Percentiles rank a stretch among this genome's conserved stretches.
phyloP scores from a whole-genome alignment of 2,329 filamentous ascomycete genomes.

The Zymoseptoria tritici region DNA sequence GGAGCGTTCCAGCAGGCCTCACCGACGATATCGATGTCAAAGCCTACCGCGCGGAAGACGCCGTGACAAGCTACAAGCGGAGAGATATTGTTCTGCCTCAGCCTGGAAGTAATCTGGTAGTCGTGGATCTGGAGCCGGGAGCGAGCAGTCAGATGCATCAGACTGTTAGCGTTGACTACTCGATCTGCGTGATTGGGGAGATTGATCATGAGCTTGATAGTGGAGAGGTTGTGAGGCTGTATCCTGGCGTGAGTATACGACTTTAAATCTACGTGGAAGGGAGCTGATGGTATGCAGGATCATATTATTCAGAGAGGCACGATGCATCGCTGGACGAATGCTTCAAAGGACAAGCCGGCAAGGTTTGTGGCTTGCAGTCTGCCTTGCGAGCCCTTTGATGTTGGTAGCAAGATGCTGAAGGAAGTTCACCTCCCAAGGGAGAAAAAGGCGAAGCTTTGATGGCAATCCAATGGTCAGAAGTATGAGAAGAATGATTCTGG shows the following conservation, averaged over 20 bases:
- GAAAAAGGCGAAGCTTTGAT: not conserved
- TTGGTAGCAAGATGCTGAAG: constrained; percentile 13
- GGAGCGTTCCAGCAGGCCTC: constrained; percentile 14
- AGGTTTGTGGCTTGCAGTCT: constrained; percentile 14
- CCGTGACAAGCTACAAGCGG: constrained; percentile 9
- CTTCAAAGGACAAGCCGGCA: constrained; percentile 15
- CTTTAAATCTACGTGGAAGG: not conserved
- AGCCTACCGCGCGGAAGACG: constrained; percentile 13
- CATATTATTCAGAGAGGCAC: constrained; percentile 19
- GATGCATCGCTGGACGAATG: constrained; percentile 17
- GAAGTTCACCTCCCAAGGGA: not conserved
- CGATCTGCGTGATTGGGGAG: constrained; percentile 15
- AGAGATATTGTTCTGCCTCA: constrained; percentile 11
- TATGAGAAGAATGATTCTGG: too few species aligned
- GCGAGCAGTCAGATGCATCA: constrained; percentile 16
- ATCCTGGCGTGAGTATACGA: constrained; percentile 12
- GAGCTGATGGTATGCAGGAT: constrained; percentile 11
- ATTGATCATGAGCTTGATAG: constrained; percentile 19
- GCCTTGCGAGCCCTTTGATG: constrained; percentile 16
- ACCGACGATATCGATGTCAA: constrained; percentile 13
- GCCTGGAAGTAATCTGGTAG: constrained; percentile 14
- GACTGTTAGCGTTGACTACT: constrained; percentile 17
- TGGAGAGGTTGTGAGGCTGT: constrained; percentile 16
- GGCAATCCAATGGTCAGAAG: too few species aligned
- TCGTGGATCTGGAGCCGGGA: constrained; percentile 18